Evolutionary conservation across 1,139 yeast species (phyloP), one percentile per base, ranked within the genome.

Genomic region (Saccharomyces hybrid): DNA sequence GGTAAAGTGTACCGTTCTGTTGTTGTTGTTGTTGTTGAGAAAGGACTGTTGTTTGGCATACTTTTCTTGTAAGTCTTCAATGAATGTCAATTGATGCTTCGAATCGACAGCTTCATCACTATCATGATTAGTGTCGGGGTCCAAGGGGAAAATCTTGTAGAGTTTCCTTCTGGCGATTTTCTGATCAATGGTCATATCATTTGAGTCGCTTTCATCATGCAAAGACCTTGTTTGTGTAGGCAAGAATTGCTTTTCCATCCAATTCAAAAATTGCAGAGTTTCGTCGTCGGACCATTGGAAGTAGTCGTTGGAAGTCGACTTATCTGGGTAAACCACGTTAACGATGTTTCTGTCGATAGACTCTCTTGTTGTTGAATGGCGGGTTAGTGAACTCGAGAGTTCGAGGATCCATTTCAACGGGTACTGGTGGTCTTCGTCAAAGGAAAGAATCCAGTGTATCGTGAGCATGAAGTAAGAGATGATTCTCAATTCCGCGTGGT

Each of bases 111-210:
- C n/a, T 11, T 38, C 48, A 5, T 20, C 5, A 20, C 23, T 20
- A 14, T 27, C 26, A 13, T 13, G 5, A 32, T 30, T 31, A 25
- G 25, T 34, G 9, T 32, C 23, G 2, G 56, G 49, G 2, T 54
- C 53, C 26, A 65, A 31, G 11, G 71, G 70, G 34, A 68, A 55
- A 14, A 69, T 56, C 46, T 60, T 61, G 52, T 63, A 57, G 23
- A 69, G 60, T 54, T 65, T 66, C 49, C 67, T 60, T 41, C 55
- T 57, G 23, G 68, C 70, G 48, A 69, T 69, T 46, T 56, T 61
- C 38, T 67, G 63, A 56, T 69, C 72, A 44, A 68, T 60, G 8
- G 60, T 57, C 25, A 59, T 47, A 23, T 47, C 53, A 11, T 42
- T 48, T 6, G 44, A 38, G 34, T 56, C 57, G 20, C 38, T 41